phyloP scores from a whole-genome alignment of 2,329 filamentous ascomycete genomes.

The Beauveria sp. region DNA sequence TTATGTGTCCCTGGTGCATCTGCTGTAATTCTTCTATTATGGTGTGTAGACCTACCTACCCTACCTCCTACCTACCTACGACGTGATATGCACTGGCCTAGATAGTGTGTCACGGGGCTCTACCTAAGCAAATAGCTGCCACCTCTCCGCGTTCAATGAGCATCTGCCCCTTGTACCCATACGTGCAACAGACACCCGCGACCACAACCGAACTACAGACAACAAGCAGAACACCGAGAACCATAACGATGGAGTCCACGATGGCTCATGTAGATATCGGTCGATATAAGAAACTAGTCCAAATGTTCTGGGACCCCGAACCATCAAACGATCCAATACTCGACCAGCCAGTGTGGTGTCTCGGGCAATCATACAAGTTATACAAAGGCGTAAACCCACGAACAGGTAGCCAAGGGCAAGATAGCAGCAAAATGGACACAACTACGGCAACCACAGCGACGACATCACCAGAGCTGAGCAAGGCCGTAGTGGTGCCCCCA shows the following conservation, averaged over 20 bases:
- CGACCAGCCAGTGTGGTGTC: slow-evolving; percentile 74
- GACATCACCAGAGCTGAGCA: slow-evolving; percentile 7
- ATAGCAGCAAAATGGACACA: slow-evolving; percentile 17
- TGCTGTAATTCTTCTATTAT: too few relatives aligned
- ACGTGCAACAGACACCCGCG: not conserved
- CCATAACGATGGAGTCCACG: slow-evolving; percentile 25
- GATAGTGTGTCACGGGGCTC: too few relatives aligned
- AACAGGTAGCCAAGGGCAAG: not conserved
- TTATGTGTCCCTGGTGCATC: too few relatives aligned
- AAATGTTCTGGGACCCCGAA: slow-evolving; percentile 87
- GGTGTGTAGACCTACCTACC: too few relatives aligned
- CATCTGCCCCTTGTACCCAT: not conserved
- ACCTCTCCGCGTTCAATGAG: not conserved
- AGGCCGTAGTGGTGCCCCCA: slow-evolving; percentile 9
- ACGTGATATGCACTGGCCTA: too few relatives aligned
- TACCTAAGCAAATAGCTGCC: not conserved
- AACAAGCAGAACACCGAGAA: not conserved
- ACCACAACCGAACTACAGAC: not conserved
- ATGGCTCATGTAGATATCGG: slow-evolving; percentile 61
- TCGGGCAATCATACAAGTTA: slow-evolving; percentile 50
- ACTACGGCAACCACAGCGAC: not conserved
- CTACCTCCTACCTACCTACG: too few relatives aligned
- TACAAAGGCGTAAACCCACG: slow-evolving; percentile 9
- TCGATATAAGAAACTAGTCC: slow-evolving; percentile 71
- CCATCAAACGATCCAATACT: slow-evolving; percentile 68